Evolutionary conservation across 106 monocot genomes (phyloP).

Genomic region (Amphibolis antarctica): DNA sequence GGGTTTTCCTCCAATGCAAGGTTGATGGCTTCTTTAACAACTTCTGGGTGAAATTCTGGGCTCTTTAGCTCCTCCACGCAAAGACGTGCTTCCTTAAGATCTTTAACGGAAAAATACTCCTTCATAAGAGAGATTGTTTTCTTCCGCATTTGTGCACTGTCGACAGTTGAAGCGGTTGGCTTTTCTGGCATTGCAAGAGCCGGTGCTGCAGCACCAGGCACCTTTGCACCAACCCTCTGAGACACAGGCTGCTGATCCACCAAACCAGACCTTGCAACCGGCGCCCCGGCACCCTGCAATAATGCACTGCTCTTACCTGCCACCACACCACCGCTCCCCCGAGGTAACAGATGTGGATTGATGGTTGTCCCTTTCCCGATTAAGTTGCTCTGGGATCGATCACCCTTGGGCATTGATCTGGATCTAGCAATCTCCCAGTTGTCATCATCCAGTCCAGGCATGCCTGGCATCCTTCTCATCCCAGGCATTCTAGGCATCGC

Average conservation of each 20-base stretch:
- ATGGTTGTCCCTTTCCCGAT: slow-evolving; percentile 24
- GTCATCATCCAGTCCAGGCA: slow-evolving; percentile 59
- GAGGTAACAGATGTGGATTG: slow-evolving; percentile 55
- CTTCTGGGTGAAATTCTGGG: slow-evolving; percentile 64
- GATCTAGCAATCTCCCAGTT: slow-evolving; percentile 74
- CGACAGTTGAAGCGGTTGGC: slow-evolving; percentile 4
- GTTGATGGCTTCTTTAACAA: slow-evolving; percentile 81
- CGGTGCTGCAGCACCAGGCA: slow-evolving; percentile 4
- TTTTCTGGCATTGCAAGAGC: slow-evolving; percentile 16
- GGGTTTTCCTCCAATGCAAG: slow-evolving; percentile 51
- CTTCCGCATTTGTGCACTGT: slow-evolving; percentile 36
- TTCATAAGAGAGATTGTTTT: slow-evolving; percentile 73
- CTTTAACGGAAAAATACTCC: slow-evolving; percentile 67
- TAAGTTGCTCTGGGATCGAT: slow-evolving; percentile 19
- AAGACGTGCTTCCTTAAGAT: slow-evolving; percentile 63
- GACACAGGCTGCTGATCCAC: neutral
- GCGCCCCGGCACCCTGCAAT: slow-evolving; percentile 34
- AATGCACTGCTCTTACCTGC: slow-evolving; percentile 66
- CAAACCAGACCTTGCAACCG: slow-evolving; percentile 3
- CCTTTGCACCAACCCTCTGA: slow-evolving; percentile 13
- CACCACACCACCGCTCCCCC: slow-evolving; percentile 49
- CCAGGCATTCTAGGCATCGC: slow-evolving; percentile 99
- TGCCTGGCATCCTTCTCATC: slow-evolving; percentile 83
- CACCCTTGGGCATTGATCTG: slow-evolving; percentile 43
- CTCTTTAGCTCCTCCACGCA: slow-evolving; percentile 83